Base-by-base conservation (phyloP, 441 rosid genomes). In the Bocquillonia castaneifolia region DNA sequence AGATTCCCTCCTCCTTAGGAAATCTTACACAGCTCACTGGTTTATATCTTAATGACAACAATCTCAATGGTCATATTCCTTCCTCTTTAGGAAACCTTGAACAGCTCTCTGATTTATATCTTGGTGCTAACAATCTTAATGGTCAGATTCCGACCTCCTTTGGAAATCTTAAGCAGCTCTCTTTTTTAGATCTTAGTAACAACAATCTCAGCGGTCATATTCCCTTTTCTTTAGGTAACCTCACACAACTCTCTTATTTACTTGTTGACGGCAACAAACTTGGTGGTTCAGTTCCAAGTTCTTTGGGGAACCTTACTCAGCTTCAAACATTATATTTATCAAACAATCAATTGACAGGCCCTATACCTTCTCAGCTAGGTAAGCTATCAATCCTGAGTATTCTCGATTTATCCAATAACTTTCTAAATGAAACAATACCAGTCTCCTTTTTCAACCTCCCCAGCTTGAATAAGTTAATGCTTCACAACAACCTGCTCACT, bases 241-340 rank as follows among this genome's bases (percentile, higher is more conserved):
- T n/a, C n/a, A n/a, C n/a, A n/a, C n/a, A n/a, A n/a, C n/a, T n/a
- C n/a, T n/a, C n/a, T n/a, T n/a, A n/a, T n/a, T n/a, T n/a, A n/a
- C n/a, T n/a, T n/a, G n/a, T n/a, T n/a, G n/a, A n/a, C n/a, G n/a
- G n/a, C n/a, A n/a, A n/a, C n/a, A n/a, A n/a, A n/a, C n/a, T n/a
- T n/a, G n/a, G n/a, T n/a, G n/a, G n/a, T n/a, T n/a, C 36, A 17
- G 37, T 71, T 8, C 76, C 78, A 1, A 40, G 45, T 2, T 7
- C 10, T 7, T 2, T 40, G 2, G 10, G 10, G 10, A 2, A 40
- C 13, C 15, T 66, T 6, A 4, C 48, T 3, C 15, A 25, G 17
- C 34, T 65, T 36, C 0, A 0, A 13, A 0, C 0, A 7, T 37
- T 65, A 9, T 0, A 4, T 10, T 37, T 66, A 53, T 15, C 17